Percentiles rank a stretch among this genome's conserved stretches.
These are phyloP conservation scores for Ajuga chamaepitys DNA, from an alignment of 257 asterid species.

Conservation along the genomic window DNA sequence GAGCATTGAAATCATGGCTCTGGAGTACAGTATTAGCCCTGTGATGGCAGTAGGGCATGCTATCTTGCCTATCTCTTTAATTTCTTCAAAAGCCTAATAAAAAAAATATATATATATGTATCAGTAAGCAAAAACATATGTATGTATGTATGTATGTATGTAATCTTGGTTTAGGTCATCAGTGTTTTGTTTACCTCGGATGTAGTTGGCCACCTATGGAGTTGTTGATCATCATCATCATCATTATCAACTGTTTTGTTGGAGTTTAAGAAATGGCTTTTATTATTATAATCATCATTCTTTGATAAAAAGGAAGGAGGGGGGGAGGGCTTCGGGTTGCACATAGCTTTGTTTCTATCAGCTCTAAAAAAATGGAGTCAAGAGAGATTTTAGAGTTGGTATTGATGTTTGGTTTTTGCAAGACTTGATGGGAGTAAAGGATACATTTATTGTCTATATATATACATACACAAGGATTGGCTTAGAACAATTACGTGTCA, in stretches of 20 bases:
- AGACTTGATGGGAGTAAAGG: constrained; percentile 46
- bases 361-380: background rate
- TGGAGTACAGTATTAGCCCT: constrained; percentile 66
- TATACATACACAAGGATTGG: constrained; percentile 37
- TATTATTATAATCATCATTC: too few species aligned
- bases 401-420: constrained; percentile 24
- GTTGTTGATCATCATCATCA: constrained; percentile 33
- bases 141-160: too few species aligned
- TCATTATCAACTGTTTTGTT: constrained; percentile 32
- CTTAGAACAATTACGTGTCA: constrained; percentile 37
- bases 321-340: constrained; percentile 68
- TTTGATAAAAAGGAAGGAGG: constrained; percentile 50
- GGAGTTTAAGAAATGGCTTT: constrained; percentile 46
- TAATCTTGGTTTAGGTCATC: background rate
- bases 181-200: constrained; percentile 41
- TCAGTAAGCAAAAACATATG: background rate
- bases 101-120: background rate
- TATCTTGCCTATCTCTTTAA: constrained; percentile 74
- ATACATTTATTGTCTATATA: constrained; percentile 27
- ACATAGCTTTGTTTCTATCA: constrained; percentile 31
- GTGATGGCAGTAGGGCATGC: constrained; percentile 80
- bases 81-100: constrained; percentile 62
- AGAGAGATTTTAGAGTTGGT: constrained; percentile 20
- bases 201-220: constrained; percentile 71
- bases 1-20: constrained; percentile 94